These are phyloP conservation scores for Salinomyces thailandicus DNA, from an alignment of 2,329 filamentous ascomycete species.

Conservation along the genomic window DNA sequence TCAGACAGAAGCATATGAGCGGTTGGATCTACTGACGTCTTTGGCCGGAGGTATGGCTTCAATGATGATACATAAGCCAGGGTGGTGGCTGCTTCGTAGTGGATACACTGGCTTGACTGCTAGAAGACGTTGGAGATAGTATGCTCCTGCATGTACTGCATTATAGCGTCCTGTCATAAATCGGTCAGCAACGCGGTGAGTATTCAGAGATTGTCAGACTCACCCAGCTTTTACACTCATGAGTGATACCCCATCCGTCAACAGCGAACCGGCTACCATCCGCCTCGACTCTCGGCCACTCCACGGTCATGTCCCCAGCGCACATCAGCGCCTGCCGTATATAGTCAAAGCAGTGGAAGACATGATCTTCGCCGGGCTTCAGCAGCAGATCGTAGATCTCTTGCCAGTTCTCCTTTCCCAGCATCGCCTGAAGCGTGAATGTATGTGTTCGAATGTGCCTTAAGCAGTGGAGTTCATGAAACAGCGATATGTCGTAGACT, in stretches of 20 bases:
- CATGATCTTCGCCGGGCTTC: slow-evolving; percentile 16
- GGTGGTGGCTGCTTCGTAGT: too few relatives aligned
- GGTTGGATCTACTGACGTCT: too few relatives aligned
- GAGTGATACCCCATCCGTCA: slow-evolving; percentile 25
- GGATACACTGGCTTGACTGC: too few relatives aligned
- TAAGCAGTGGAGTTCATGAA: slow-evolving; percentile 29
- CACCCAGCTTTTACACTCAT: slow-evolving; percentile 23
- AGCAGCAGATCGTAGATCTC: slow-evolving; percentile 14
- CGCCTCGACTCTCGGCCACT: slow-evolving; percentile 23
- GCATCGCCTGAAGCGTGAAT: slow-evolving; percentile 16
- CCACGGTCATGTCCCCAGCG: slow-evolving; percentile 21
- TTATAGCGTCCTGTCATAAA: slow-evolving; percentile 8
- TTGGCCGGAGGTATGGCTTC: too few relatives aligned
- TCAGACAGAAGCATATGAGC: too few relatives aligned
- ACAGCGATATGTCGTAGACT: slow-evolving; percentile 27
- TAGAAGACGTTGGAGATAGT: slow-evolving; percentile 2
- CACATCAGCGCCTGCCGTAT: slow-evolving; percentile 23
- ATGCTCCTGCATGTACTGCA: slow-evolving; percentile 11
- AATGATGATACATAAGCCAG: too few relatives aligned
- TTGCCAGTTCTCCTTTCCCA: slow-evolving; percentile 9
- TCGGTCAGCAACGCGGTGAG: neutral
- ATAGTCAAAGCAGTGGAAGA: slow-evolving; percentile 24
- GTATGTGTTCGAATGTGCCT: slow-evolving; percentile 21
- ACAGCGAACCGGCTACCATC: slow-evolving; percentile 24
- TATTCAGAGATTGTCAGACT: slow-evolving; percentile 3